Evolutionary conservation across 2,329 filamentous ascomycete species (phyloP).

Genomic region (Cryphonectria naterciae): DNA sequence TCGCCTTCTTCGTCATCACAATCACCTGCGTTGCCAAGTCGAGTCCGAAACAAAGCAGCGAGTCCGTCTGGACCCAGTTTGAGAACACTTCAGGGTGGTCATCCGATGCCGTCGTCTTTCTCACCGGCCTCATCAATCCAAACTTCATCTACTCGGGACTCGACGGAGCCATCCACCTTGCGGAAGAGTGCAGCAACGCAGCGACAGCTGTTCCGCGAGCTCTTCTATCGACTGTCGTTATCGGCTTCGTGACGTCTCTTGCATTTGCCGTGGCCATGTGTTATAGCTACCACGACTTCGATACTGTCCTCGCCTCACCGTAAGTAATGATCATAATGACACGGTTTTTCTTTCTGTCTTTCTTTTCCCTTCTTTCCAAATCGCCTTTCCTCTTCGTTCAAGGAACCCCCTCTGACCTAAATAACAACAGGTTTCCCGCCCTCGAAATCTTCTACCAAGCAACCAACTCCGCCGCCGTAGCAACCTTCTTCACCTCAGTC

Average conservation of each 20-base stretch:
- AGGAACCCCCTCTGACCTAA: not conserved
- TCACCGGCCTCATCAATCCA: slow-evolving; percentile 44
- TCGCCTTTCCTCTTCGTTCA: too few relatives aligned
- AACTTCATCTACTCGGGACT: slow-evolving; percentile 44
- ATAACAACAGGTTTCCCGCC: slow-evolving; percentile 16
- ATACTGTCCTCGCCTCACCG: slow-evolving; percentile 28
- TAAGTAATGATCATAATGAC: not conserved
- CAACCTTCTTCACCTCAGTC: slow-evolving; percentile 15
- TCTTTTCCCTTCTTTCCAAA: not conserved
- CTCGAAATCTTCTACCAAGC: slow-evolving; percentile 28
- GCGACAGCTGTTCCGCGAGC: slow-evolving; percentile 39
- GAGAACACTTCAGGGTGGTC: slow-evolving; percentile 38
- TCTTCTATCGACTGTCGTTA: slow-evolving; percentile 38
- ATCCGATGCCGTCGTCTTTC: slow-evolving; percentile 39
- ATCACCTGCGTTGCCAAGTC: slow-evolving; percentile 37
- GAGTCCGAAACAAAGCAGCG: slow-evolving; percentile 30
- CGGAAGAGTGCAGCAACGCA: slow-evolving; percentile 42
- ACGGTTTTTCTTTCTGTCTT: not conserved
- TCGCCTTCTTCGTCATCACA: slow-evolving; percentile 39
- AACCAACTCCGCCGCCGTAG: slow-evolving; percentile 16
- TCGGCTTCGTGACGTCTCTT: slow-evolving; percentile 41
- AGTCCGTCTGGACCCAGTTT: slow-evolving; percentile 39
- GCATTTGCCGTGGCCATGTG: slow-evolving; percentile 38
- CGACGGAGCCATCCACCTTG: slow-evolving; percentile 43
- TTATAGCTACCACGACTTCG: slow-evolving; percentile 32